phyloP scores from a whole-genome alignment of 2,329 filamentous ascomycete genomes.

The Samsoniella hepiali region DNA sequence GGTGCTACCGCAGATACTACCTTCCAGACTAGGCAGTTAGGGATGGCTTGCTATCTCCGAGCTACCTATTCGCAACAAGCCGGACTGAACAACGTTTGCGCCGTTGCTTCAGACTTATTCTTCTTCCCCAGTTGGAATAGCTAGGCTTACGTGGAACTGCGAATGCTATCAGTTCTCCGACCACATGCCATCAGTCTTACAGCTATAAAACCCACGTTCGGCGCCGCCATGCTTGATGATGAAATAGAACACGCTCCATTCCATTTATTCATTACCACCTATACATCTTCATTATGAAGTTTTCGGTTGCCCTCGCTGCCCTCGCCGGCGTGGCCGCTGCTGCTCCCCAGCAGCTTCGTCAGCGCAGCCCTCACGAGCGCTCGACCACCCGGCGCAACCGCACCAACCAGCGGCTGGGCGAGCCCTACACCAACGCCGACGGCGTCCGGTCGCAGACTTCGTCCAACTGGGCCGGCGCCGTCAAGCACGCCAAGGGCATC shows the following conservation, averaged over 20 bases:
- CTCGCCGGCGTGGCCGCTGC: neutral
- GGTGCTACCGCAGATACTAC: neutral
- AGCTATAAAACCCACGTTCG: neutral
- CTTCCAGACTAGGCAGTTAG: slow-evolving; percentile 6
- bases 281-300: neutral
- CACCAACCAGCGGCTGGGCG: neutral
- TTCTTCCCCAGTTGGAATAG: neutral
- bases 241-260: neutral
- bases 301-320: neutral
- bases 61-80: slow-evolving; percentile 1
- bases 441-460: neutral
- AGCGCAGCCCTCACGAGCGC: neutral
- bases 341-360: neutral
- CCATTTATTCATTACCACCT: neutral
- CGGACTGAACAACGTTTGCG: neutral
- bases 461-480: slow-evolving; percentile 2
- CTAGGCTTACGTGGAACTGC: neutral
- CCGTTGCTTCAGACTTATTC: neutral
- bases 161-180: neutral
- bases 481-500: slow-evolving; percentile 6
- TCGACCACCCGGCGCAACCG: neutral
- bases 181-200: neutral
- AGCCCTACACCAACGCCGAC: neutral
- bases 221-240: neutral
- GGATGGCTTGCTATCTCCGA: neutral